phyloP scores from a whole-genome alignment of 371 early-diverging fungal species.

The Mortierella sp. region DNA sequence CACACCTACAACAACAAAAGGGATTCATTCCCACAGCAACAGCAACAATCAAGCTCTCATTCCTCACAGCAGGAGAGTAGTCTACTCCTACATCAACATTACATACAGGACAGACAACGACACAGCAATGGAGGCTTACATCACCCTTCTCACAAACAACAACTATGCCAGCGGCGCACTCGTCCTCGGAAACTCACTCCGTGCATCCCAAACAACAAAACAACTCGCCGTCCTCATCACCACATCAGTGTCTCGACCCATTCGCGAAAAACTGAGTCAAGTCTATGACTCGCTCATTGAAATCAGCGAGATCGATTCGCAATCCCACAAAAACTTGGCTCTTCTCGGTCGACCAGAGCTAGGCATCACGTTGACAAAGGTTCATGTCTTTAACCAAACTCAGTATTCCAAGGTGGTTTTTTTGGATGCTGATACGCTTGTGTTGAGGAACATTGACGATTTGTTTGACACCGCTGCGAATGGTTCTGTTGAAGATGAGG shows the following conservation, averaged over 20 bases:
- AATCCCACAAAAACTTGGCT: conserved; percentile 69
- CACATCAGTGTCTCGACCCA: conserved; percentile 62
- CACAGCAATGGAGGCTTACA: conserved; percentile 68
- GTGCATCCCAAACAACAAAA: conserved; percentile 73
- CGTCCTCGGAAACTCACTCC: conserved; percentile 84
- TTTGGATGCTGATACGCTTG: conserved; percentile 93
- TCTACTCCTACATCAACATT: neutral
- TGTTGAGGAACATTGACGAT: conserved; percentile 84
- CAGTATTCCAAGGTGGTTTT: conserved; percentile 82
- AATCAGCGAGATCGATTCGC: conserved; percentile 71
- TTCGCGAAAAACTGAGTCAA: conserved; percentile 62
- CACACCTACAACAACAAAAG: neutral
- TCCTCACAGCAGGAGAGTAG: neutral
- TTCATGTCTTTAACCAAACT: conserved; percentile 85
- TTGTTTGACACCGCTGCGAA: conserved; percentile 74
- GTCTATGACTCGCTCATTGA: conserved; percentile 78
- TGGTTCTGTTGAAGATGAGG: conserved; percentile 66
- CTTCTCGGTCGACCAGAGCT: conserved; percentile 93
- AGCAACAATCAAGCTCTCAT: neutral
- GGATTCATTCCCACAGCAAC: neutral
- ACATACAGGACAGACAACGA: neutral
- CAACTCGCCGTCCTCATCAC: conserved; percentile 83
- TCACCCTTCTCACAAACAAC: conserved; percentile 84
- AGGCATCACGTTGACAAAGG: conserved; percentile 90
- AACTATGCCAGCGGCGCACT: conserved; percentile 90